phyloP scores from a whole-genome alignment of 1,284 basidiomycete genomes.

The Porodaedalea pini region DNA sequence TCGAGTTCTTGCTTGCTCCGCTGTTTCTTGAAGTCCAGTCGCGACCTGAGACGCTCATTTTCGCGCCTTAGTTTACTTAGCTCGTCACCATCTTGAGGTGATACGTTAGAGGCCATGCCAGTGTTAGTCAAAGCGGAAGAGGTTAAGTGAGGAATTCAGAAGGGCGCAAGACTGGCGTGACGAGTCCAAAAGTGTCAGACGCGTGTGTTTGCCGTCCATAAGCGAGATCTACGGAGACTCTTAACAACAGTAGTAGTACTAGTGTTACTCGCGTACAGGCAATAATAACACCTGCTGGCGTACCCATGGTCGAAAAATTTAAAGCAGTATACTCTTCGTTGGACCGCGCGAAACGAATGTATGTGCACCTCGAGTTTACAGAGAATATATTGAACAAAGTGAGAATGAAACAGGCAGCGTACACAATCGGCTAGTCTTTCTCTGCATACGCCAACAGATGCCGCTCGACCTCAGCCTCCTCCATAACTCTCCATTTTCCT shows the following conservation, averaged over 20 bases:
- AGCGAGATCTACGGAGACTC: no score
- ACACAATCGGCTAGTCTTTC: constrained; percentile 88
- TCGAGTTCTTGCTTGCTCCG: neutral
- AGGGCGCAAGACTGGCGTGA: no score
- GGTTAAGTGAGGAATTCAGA: neutral
- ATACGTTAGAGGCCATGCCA: neutral
- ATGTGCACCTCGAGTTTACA: neutral
- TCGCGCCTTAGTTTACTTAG: neutral
- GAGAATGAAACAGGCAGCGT: neutral
- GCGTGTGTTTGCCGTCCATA: no score
- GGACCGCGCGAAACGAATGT: no score
- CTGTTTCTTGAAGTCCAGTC: neutral
- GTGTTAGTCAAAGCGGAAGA: neutral
- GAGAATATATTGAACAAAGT: neutral
- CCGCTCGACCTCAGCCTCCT: constrained; percentile 78
- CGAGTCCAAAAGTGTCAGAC: no score
- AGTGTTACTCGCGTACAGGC: no score
- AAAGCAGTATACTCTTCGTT: no score
- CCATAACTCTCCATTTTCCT: constrained; percentile 83
- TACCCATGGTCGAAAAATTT: no score
- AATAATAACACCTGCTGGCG: no score
- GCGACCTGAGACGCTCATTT: neutral
- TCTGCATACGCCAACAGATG: constrained; percentile 89
- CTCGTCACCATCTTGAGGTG: neutral
- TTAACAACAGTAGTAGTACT: no score